These are phyloP conservation scores for Dactylellina sp. DNA, from an alignment of 2,329 filamentous ascomycete genomes.

Conservation along the genomic window DNA sequence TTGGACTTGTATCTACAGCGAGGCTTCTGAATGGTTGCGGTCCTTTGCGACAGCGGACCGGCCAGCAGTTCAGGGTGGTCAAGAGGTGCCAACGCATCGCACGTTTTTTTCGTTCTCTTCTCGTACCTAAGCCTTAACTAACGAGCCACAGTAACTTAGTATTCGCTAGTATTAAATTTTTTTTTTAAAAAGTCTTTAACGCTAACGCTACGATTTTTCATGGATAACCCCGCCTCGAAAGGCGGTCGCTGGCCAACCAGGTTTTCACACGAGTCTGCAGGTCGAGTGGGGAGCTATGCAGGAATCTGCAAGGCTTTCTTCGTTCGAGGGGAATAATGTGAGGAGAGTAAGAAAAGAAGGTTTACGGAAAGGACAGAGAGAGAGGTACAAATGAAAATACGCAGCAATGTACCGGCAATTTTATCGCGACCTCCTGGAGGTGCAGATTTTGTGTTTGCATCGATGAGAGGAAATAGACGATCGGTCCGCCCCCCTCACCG, in stretches of 20 bases:
- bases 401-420: background rate
- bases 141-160: background rate
- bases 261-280: slow-evolving; percentile 54
- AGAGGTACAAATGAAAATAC: background rate
- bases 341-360: no score
- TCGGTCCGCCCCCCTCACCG: background rate
- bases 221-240: slow-evolving; percentile 4
- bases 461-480: background rate
- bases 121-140: background rate
- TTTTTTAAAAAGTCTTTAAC: no score
- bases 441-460: no score
- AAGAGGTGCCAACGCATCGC: slow-evolving; percentile 55
- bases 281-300: slow-evolving; percentile 23
- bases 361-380: no score
- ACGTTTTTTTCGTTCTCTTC: slow-evolving; percentile 1
- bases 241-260: slow-evolving; percentile 45
- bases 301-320: slow-evolving; percentile 15
- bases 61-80: slow-evolving; percentile 7
- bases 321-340: background rate
- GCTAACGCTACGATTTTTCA: slow-evolving; percentile 13
- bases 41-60: no score
- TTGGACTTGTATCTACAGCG: background rate
- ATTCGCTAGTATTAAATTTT: no score
- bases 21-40: background rate
- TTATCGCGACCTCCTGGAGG: no score